Base-by-base conservation (phyloP, 2,329 filamentous ascomycete species). In the Aschersonia sp. region DNA sequence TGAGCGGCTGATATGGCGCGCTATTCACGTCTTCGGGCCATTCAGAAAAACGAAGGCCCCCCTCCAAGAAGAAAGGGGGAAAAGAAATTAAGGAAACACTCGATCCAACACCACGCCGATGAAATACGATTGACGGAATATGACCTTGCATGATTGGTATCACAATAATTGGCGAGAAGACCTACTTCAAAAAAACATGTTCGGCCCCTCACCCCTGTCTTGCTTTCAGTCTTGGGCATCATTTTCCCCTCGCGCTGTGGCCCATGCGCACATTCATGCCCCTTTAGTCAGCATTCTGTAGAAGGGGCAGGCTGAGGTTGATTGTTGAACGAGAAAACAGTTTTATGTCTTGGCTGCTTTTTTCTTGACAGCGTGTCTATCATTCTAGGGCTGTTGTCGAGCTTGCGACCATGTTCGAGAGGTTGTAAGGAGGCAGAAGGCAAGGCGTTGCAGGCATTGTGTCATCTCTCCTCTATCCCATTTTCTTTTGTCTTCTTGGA, bases 401-500 rank as follows among this genome's bases (percentile, higher is more conserved):
- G 22, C 22, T 22, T 22, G 22, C 22, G 22, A 22, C 22, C 22
- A 22, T 22, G 22, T 22, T 22, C 22, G 4, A 4, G 22, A 22
- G 22, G 22, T 22, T 22, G 22, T 22, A 2, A 22, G 22, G 22
- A 22, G 22, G 22, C 22, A 22, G 22, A 22, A 22, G 22, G 22
- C 22, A 22, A 22, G 22, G 22, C 22, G 22, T 22, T 22, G 22
- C 22, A 22, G 22, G 22, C 22, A 22, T 22, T 22, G 22, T 22
- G 22, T 22, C 22, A 2, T 22, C 22, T 4, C 22, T 22, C 4
- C 22, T 22, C 22, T 22, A 8, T 37, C 35, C 12, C 35, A 37
- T 37, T 9, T 37, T 12, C 29, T 41, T n/a, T 29, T 43, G 8
- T 30, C n/a, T 49, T 45, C 47, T 51, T 53, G 51, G 48, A 51